A percentile compares a stretch with the other conserved stretches of the same genome.
These are phyloP conservation scores for Pichia sp. DNA, from an alignment of 1,139 yeast genomes.

Conservation along the genomic window DNA sequence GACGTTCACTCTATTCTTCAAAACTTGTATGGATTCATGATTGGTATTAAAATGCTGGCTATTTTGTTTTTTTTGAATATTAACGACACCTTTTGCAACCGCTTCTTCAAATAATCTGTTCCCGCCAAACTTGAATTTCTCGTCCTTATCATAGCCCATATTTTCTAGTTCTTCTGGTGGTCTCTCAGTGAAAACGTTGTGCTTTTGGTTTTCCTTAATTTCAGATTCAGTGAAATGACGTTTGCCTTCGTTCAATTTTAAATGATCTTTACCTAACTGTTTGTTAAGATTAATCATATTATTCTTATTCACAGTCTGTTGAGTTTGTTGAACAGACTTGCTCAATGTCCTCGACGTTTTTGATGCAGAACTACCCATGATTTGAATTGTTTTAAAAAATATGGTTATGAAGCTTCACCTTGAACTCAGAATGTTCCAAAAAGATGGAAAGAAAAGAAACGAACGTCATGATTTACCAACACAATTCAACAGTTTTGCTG, in stretches of 20 bases:
- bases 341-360: slow-evolving; percentile 8
- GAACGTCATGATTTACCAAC: too few relatives aligned
- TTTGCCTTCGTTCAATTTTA: not conserved
- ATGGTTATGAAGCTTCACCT: too few relatives aligned
- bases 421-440: too few relatives aligned
- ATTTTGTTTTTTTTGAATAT: slow-evolving; percentile 7
- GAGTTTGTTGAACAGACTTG: slow-evolving; percentile 1
- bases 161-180: slow-evolving; percentile 13
- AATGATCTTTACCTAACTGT: slow-evolving; percentile 1
- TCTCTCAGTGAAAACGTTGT: slow-evolving; percentile 13
- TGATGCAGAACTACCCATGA: slow-evolving; percentile 16
- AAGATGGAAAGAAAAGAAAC: too few relatives aligned
- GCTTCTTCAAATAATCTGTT: slow-evolving; percentile 13
- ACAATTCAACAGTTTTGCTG: not conserved
- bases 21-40: slow-evolving; percentile 12
- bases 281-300: slow-evolving; percentile 1
- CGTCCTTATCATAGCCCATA: slow-evolving; percentile 6
- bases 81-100: slow-evolving; percentile 11
- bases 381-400: not conserved
- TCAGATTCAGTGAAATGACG: not conserved
- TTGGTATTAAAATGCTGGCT: slow-evolving; percentile 9
- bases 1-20: slow-evolving; percentile 12
- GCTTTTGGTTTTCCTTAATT: not conserved
- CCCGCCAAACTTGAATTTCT: not conserved
- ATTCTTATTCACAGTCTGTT: not conserved